A percentile compares a stretch with the other conserved stretches of the same genome.
Conservation (phyloP, 495 filamentous ascomycete species). For the Neurospora pannonica region DNA sequence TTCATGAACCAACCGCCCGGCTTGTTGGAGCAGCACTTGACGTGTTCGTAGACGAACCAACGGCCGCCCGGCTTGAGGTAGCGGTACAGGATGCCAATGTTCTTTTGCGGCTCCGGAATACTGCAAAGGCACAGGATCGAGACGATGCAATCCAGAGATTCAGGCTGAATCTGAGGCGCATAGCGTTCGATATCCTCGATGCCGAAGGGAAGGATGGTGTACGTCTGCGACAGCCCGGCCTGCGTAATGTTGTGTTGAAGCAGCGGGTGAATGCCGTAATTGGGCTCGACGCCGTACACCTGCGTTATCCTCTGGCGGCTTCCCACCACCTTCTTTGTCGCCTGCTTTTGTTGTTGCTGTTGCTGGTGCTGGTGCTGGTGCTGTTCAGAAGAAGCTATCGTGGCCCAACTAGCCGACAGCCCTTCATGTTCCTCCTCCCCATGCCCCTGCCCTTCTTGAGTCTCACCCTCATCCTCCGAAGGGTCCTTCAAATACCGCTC, state of each 20-base stretch:
- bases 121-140: conserved; percentile 64
- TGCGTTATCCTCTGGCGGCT: conserved; percentile 28
- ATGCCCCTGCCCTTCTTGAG: background rate
- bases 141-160: conserved; percentile 57
- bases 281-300: conserved; percentile 64
- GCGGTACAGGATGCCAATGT: conserved; percentile 49
- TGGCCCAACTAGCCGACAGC: background rate
- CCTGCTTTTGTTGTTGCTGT: background rate
- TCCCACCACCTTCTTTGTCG: background rate
- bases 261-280: conserved; percentile 40
- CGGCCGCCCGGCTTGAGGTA: conserved; percentile 57
- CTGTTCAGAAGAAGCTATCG: background rate
- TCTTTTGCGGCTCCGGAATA: conserved; percentile 51
- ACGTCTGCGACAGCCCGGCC: conserved; percentile 47
- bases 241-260: conserved; percentile 37
- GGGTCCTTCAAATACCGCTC: background rate
- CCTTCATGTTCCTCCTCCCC: background rate
- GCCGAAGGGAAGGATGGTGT: conserved; percentile 54
- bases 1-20: background rate
- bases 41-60: conserved; percentile 67
- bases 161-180: conserved; percentile 16
- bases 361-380: background rate
- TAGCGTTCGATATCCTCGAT: conserved; percentile 47
- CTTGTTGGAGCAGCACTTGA: conserved; percentile 35
- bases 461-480: background rate